Conservation (phyloP, 345 rosid genomes). For the Salix viminalis region DNA sequence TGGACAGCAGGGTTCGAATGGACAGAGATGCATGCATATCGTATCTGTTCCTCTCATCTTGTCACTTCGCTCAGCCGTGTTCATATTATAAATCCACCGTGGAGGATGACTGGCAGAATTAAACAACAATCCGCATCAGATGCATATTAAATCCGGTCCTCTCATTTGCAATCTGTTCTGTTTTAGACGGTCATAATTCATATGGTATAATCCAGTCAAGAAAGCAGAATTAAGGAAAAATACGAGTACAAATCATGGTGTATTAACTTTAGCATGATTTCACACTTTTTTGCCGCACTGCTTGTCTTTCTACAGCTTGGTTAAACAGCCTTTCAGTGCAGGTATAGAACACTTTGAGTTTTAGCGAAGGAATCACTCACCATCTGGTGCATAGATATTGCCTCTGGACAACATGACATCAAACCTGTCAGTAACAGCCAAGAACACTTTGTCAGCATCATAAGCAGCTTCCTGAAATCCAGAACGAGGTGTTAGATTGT, state of each 20-base stretch:
- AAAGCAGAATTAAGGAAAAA: background rate
- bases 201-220: background rate
- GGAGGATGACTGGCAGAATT: background rate
- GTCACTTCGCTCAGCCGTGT: too few species aligned
- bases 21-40: too few species aligned
- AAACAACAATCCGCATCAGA: background rate
- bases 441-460: slow-evolving; percentile 69
- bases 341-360: background rate
- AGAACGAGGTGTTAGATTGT: background rate
- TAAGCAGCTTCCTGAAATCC: slow-evolving; percentile 56
- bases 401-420: slow-evolving; percentile 66
- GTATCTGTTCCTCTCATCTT: too few species aligned
- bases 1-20: too few species aligned
- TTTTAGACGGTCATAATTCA: background rate
- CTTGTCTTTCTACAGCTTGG: background rate
- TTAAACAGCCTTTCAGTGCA: background rate
- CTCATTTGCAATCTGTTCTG: background rate
- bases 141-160: background rate
- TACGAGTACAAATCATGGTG: background rate
- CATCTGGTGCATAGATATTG: slow-evolving; percentile 58
- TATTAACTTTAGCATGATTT: background rate
- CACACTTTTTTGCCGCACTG: background rate
- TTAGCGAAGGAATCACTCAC: slow-evolving; percentile 23
- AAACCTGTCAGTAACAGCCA: slow-evolving; percentile 72
- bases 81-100: too few species aligned